These are phyloP conservation scores for Chondrostereum purpureum DNA, from an alignment of 1,284 basidiomycete genomes.

Conservation along the genomic window DNA sequence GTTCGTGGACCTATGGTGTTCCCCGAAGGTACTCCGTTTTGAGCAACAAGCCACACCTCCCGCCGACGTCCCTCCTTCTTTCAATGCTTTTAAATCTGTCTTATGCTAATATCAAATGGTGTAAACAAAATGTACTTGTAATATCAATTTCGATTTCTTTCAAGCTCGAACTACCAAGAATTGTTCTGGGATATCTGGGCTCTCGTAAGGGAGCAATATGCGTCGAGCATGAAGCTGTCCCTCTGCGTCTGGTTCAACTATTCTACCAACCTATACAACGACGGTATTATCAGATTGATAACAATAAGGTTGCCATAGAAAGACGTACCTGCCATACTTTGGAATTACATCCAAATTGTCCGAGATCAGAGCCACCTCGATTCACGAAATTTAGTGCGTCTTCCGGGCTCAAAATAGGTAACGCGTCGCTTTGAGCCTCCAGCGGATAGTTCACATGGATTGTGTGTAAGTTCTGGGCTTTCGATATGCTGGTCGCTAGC, in stretches of 20 bases:
- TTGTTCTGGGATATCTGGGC: slow-evolving; percentile 62
- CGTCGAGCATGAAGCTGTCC: slow-evolving; percentile 32
- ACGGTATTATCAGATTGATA: background rate
- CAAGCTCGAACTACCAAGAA: slow-evolving; percentile 57
- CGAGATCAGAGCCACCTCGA: slow-evolving; percentile 22
- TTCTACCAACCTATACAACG: slow-evolving; percentile 40
- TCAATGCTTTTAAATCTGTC: no score
- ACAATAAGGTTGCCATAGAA: background rate
- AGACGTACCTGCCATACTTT: slow-evolving; percentile 41
- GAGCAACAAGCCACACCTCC: no score
- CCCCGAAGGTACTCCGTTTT: slow-evolving; percentile 47
- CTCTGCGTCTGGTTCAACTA: slow-evolving; percentile 25
- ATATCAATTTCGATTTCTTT: background rate
- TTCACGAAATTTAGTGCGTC: slow-evolving; percentile 18
- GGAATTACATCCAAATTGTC: slow-evolving; percentile 27
- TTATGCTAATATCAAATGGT: no score
- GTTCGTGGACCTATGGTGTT: slow-evolving; percentile 76
- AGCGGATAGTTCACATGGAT: slow-evolving; percentile 29
- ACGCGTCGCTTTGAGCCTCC: slow-evolving; percentile 17
- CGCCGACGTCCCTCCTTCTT: no score
- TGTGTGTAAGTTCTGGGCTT: slow-evolving; percentile 22
- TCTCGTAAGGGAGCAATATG: slow-evolving; percentile 48
- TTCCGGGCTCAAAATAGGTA: slow-evolving; percentile 15
- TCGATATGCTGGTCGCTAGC: slow-evolving; percentile 27
- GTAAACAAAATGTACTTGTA: background rate